Base-by-base conservation (phyloP, 2,329 filamentous ascomycete species). In the Fusarium sp. region DNA sequence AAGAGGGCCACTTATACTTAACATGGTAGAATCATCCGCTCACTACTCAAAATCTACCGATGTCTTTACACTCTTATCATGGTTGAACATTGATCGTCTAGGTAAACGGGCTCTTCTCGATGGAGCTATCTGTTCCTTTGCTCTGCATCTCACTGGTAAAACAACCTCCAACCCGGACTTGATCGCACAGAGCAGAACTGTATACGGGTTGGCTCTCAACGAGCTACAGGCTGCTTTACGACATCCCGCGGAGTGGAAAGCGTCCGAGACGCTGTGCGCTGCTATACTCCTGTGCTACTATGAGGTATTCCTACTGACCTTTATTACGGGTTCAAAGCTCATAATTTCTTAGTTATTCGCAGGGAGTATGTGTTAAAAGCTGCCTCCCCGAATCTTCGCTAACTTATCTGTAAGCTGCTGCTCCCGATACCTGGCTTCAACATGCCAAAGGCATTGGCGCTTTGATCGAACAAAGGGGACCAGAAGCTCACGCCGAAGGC, bases 231-330 rank as follows among this genome's bases (percentile, higher is more conserved):
- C 52, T 22, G 75, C 78, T 9, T 68, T 82, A 43, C 71, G 75
- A 54, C 80, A 82, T 62, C 72, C 76, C 3, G 66, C 65, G 17
- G 76, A 78, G 60, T 82, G 80, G 80, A 78, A 73, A 60, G 71
- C 77, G 15, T 72, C 78, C 2, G 80, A 82, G 69, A 82, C 80
- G n/a, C 68, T 81, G 26, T 81, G 78, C 52, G 72, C 83, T 3
- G 75, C 79, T 44, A 80, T 82, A 67, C 65, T 82, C 39, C 67
- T 82, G 40, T 79, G 79, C 53, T 69, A 80, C 17, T 81, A 77
- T 33, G 80, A 81, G 76, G 78, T 81, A 72, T 47, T 64, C 32
- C 24, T 49, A 17, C 43, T 41, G 7, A 26, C 19, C 14, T 28
- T 30, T 20, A 19, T 45, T 24, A 28, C 46, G 26, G 26, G 44